Conservation (phyloP, 2,329 filamentous ascomycete genomes). For the Drechslerella stenobrocha region DNA sequence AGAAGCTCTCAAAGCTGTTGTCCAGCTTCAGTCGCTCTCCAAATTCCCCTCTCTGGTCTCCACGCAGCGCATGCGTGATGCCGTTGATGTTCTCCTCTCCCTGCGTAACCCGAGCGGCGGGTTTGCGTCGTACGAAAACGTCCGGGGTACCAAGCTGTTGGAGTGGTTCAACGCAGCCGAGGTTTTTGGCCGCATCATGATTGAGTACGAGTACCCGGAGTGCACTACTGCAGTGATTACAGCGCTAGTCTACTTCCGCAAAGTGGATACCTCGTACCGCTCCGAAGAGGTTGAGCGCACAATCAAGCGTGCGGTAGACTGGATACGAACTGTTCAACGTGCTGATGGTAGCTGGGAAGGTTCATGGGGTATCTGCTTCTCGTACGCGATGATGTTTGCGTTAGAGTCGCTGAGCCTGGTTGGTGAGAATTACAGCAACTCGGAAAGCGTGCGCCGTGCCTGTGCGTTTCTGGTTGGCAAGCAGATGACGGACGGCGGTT, state of each 20-base stretch:
- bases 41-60: conserved; percentile 75
- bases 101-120: conserved; percentile 84
- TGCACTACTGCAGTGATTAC: conserved; percentile 95
- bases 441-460: conserved; percentile 69
- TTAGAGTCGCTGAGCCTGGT: conserved; percentile 80
- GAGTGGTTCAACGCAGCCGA: conserved; percentile 93
- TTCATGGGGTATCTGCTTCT: conserved; percentile 97
- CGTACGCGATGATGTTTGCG: conserved; percentile 95
- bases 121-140: conserved; percentile 85
- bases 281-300: conserved; percentile 72
- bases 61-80: conserved; percentile 78
- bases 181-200: conserved; percentile 96
- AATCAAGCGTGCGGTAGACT: conserved; percentile 72
- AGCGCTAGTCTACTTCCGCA: conserved; percentile 77
- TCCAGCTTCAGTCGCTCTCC: conserved; percentile 77
- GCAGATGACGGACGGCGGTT: conserved; percentile 86
- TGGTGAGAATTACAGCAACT: conserved; percentile 79
- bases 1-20: conserved; percentile 82
- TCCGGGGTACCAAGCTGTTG: conserved; percentile 73
- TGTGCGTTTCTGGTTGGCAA: conserved; percentile 84
- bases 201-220: conserved; percentile 97
- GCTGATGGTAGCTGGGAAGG: conserved; percentile 95
- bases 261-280: conserved; percentile 80
- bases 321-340: conserved; percentile 78
- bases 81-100: conserved; percentile 83